Conservation (phyloP, 345 rosid species). For the Zanthoxylum bungeanum region DNA sequence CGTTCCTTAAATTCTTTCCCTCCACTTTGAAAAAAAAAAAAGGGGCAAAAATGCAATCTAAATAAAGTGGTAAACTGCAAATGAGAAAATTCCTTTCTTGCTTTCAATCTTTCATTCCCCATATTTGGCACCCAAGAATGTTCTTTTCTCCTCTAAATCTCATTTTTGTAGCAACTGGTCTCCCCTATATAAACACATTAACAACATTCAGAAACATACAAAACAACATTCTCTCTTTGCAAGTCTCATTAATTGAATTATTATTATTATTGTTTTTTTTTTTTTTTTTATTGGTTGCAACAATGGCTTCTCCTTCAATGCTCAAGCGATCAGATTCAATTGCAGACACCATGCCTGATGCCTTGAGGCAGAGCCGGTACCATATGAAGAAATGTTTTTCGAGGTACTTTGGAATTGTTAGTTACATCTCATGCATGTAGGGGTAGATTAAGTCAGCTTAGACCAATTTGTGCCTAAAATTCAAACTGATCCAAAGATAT, state of each 20-base stretch:
- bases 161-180: neutral
- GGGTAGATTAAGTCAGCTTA: too few species aligned
- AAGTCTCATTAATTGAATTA: slow-evolving; percentile 2
- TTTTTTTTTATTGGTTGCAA: too few species aligned
- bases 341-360: slow-evolving; percentile 85
- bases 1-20: slow-evolving; percentile 18
- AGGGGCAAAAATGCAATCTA: neutral
- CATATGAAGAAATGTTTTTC: slow-evolving; percentile 80
- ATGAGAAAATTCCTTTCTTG: slow-evolving; percentile 13
- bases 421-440: neutral
- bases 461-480: too few species aligned
- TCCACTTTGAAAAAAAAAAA: slow-evolving; percentile 8
- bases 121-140: slow-evolving; percentile 38
- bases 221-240: slow-evolving; percentile 6
- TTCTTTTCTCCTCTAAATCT: slow-evolving; percentile 33
- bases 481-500: too few species aligned
- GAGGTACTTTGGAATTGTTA: slow-evolving; percentile 33
- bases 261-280: slow-evolving; percentile 8
- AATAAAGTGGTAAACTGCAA: slow-evolving; percentile 8
- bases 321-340: slow-evolving; percentile 62
- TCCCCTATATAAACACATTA: slow-evolving; percentile 17
- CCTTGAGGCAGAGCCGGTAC: slow-evolving; percentile 68
- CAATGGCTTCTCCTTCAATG: slow-evolving; percentile 36
- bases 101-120: slow-evolving; percentile 23
- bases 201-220: slow-evolving; percentile 7